A percentile compares a stretch with the other conserved stretches of the same genome.
These are phyloP conservation scores for Avena eriantha DNA, from an alignment of 176 grass and related monocot species.

Conservation along the genomic window DNA sequence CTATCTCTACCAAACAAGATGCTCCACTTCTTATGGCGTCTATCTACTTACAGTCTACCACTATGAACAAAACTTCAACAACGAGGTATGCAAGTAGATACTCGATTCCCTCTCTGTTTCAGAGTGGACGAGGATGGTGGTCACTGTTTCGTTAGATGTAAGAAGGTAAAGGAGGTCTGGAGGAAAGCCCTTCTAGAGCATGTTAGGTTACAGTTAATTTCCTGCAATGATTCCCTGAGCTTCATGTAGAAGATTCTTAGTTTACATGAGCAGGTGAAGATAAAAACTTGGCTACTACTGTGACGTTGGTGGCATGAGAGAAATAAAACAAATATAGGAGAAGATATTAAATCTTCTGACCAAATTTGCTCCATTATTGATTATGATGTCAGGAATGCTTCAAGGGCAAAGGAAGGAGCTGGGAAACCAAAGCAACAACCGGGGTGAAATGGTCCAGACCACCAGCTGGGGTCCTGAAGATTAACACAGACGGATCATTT, in stretches of 20 bases:
- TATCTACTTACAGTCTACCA: too few species aligned
- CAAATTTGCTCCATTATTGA: not conserved
- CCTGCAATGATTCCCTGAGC: not conserved
- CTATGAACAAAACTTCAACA: too few species aligned
- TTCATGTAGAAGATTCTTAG: not conserved
- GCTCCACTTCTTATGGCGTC: not conserved
- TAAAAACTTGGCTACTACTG: not conserved
- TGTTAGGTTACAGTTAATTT: not conserved
- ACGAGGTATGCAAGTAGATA: not conserved
- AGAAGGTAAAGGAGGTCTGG: not conserved
- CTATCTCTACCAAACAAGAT: not conserved
- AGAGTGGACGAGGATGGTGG: not conserved
- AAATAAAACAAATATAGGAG: not conserved
- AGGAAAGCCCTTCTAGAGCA: not conserved
- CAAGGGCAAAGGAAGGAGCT: not conserved
- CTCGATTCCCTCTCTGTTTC: not conserved
- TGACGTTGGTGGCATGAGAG: not conserved
- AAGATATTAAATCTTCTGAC: not conserved
- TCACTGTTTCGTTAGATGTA: not conserved
- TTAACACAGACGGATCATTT: too few species aligned
- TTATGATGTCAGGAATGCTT: not conserved
- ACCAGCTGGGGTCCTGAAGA: too few species aligned
- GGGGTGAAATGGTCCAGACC: too few species aligned
- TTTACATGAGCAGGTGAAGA: not conserved
- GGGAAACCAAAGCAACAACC: not conserved